These are phyloP conservation scores for Stagonosporopsis cucurbitacearum DNA, from an alignment of 2,329 filamentous ascomycete species.

Conservation along the genomic window DNA sequence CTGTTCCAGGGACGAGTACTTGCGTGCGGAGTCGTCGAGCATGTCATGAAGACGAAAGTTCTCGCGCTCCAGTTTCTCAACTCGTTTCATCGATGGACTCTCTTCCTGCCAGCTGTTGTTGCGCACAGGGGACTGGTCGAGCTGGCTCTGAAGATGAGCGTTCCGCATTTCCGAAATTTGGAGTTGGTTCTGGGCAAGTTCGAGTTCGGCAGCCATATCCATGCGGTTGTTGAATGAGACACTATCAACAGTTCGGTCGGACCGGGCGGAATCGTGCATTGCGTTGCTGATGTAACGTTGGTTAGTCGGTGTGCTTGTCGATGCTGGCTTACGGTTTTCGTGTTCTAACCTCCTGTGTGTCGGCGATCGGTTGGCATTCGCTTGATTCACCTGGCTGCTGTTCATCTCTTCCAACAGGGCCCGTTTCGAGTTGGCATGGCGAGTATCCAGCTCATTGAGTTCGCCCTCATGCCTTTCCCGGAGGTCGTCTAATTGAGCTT, in stretches of 20 bases:
- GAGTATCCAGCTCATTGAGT: slow-evolving; percentile 67
- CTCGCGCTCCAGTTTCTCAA: slow-evolving; percentile 90
- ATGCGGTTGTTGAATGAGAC: slow-evolving; percentile 84
- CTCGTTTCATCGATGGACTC: slow-evolving; percentile 77
- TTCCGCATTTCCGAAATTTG: slow-evolving; percentile 96
- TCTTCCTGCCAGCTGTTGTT: slow-evolving; percentile 70
- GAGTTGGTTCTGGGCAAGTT: slow-evolving; percentile 91
- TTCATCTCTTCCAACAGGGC: slow-evolving; percentile 87
- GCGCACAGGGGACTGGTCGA: slow-evolving; percentile 72
- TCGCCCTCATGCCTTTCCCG: slow-evolving; percentile 76
- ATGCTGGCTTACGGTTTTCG: slow-evolving; percentile 67
- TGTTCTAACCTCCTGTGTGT: slow-evolving; percentile 69
- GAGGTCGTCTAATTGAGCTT: slow-evolving; percentile 80
- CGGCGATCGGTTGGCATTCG: slow-evolving; percentile 66
- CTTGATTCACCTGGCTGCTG: slow-evolving; percentile 73
- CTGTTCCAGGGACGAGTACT: slow-evolving; percentile 87
- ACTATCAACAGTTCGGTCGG: slow-evolving; percentile 84
- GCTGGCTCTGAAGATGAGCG: slow-evolving; percentile 85
- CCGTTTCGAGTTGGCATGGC: slow-evolving; percentile 70
- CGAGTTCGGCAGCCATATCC: slow-evolving; percentile 88
- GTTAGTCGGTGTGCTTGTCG: slow-evolving; percentile 75
- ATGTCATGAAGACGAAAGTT: slow-evolving; percentile 92
- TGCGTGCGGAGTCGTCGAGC: slow-evolving; percentile 91
- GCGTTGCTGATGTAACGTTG: slow-evolving; percentile 72
- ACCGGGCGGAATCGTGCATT: slow-evolving; percentile 77